phyloP scores from a whole-genome alignment of 169 alveolate genomes.

The Cryptosporidium bovis region DNA sequence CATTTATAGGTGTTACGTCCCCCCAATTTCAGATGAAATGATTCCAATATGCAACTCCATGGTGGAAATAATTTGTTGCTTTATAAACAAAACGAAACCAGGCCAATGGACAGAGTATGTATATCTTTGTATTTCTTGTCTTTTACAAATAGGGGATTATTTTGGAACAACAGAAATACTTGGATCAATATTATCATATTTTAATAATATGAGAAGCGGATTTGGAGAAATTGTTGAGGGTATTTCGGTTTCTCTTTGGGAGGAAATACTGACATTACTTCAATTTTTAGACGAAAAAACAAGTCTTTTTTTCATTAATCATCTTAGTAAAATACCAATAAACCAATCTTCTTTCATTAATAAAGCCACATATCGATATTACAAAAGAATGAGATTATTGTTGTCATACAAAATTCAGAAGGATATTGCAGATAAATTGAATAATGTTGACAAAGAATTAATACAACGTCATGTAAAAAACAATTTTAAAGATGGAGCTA shows the following conservation, averaged over 20 bases:
- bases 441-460: background rate
- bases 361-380: constrained; percentile 2
- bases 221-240: constrained; percentile 2
- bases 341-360: background rate
- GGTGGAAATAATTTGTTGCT: background rate
- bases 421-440: background rate
- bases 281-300: background rate
- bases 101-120: constrained; percentile 10
- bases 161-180: constrained; percentile 23
- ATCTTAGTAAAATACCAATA: constrained; percentile 12
- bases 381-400: constrained; percentile 18
- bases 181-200: constrained; percentile 2
- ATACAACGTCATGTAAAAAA: background rate
- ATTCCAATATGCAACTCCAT: constrained; percentile 43
- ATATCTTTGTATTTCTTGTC: constrained; percentile 2
- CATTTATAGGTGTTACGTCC: background rate
- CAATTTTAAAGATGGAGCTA: background rate
- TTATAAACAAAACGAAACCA: constrained; percentile 6
- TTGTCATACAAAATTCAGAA: constrained; percentile 5
- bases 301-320: constrained; percentile 1
- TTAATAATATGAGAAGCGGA: background rate
- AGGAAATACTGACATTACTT: constrained; percentile 8
- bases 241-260: constrained; percentile 35
- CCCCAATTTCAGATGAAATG: constrained; percentile 43
- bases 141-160: constrained; percentile 21